Evolutionary conservation across 345 rosid genomes (phyloP), one percentile per base, ranked within the genome.

Genomic region (Pugionium dolabratum): DNA sequence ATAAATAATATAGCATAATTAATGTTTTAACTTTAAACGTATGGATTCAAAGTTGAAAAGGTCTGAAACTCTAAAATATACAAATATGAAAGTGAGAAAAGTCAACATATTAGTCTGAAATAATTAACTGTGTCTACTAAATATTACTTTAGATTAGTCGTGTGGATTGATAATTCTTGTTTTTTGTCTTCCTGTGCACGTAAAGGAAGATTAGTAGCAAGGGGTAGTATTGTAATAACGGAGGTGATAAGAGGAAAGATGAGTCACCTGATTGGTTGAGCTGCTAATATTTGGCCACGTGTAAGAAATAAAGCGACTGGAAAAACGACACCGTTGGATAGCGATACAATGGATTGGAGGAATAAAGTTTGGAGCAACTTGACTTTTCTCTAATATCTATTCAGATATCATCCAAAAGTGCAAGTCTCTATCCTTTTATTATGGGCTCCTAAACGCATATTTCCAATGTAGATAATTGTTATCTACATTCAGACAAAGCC

Each of bases 381-480:
- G 51, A 28, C 11, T 52, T 51, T 43, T 18, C 18, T 18, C 32
- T 32, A 31, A 26, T 52, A 35, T 61, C 29, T 46, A 32, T 29
- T 63, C 11, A 31, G 28, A 11, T 35, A 71, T 39, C 18, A 46
- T 54, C 69, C 64, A 63, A 54, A 71, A 54, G 63, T 54, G 51
- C 54, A 62, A 62, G 64, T 71, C 70, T 63, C 35, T 62, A 62
- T 71, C 75, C 42, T 54, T 55, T 58, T 36, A 29, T 37, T 30
- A 54, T 62, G 63, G 69, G 68, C 62, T 54, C 69, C 57, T 58
- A 63, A 48, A 46, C 56, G 58, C 52, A 63, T 63, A 41, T 54
- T 56, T 71, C 59, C 70, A 63, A 47, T n/a, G 51, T 39, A 63
- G 58, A 63, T 71, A 54, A 37, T 40, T 45, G 28, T 47, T 47